Evolutionary conservation across 2,329 filamentous ascomycete species (phyloP), one percentile per base, ranked within the genome.

Genomic region (Incumbomyces lentus): DNA sequence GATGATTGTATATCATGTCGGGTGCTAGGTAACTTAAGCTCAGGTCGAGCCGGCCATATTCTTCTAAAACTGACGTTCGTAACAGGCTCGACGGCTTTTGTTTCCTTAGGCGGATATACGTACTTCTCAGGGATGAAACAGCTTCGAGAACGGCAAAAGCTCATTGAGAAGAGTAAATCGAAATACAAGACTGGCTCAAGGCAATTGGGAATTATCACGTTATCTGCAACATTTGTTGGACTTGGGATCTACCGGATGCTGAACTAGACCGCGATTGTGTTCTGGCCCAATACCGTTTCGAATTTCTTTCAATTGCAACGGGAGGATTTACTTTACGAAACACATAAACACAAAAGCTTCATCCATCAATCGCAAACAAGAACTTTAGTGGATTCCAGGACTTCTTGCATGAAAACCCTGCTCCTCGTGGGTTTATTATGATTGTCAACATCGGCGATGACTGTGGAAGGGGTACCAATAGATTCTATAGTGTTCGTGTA

Each of bases 101-200:
- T 86, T 47, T 83, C 82, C 1, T 76, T 90, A 13, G 85, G 80
- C 2, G 79, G 73, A 1, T 92, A 89, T 66, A 88, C 80, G 63
- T 89, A 88, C 66, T 70, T 79, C 51, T 84, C 82, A 2, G 86
- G 86, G 48, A 82, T 81, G 64, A 70, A 71, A 42, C 84, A 89
- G 63, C 75, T 92, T 26, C 74, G 79, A 56, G 71, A 73, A 56
- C 81, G 86, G 61, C 73, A 75, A 50, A 59, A 62, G 44, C 57
- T 59, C 49, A 86, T 89, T 51, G 65, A 86, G 49, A 71, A 76
- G 60, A 84, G 82, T 66, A 76, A 78, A 39, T 82, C 81, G 19
- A 73, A 78, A 56, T 81, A 88, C 59, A 83, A 84, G 50, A 81
- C 88, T 74, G 75, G 76, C 52, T 83, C 81, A 55, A 75, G 85